Conservation (phyloP, 371 early-diverging fungal genomes). For the Mortierella sp. region DNA sequence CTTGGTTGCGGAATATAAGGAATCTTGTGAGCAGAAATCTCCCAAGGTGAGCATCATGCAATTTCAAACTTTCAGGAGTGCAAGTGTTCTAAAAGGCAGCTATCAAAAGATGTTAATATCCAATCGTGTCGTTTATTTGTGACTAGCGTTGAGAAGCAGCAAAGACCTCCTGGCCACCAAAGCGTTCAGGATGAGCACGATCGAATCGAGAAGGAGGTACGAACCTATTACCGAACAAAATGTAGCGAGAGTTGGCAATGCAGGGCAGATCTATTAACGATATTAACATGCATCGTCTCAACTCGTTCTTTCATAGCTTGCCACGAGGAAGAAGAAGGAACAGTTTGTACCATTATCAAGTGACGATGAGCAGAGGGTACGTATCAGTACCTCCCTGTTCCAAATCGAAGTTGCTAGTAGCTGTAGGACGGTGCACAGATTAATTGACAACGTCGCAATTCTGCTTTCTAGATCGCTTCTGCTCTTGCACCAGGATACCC, state of each 20-base stretch:
- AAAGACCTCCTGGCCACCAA: conserved; percentile 24
- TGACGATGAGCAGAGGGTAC: conserved; percentile 59
- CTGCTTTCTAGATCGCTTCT: conserved; percentile 45
- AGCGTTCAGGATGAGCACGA: conserved; percentile 36
- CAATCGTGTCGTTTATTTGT: background rate
- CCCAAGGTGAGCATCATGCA: conserved; percentile 27
- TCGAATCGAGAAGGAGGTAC: conserved; percentile 49
- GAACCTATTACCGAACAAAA: background rate
- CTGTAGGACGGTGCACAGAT: too few species aligned
- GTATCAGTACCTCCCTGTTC: background rate
- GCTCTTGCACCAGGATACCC: conserved; percentile 56
- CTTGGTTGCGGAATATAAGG: conserved; percentile 46
- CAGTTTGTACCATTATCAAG: conserved; percentile 53
- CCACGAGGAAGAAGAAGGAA: conserved; percentile 25
- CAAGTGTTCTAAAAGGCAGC: background rate
- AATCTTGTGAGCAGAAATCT: conserved; percentile 44
- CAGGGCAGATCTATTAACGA: background rate
- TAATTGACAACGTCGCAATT: background rate
- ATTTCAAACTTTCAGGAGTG: background rate
- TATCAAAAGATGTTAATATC: background rate
- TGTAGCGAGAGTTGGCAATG: background rate
- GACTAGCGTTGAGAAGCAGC: conserved; percentile 32
- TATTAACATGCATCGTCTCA: background rate
- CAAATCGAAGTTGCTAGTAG: background rate
- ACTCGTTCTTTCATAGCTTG: conserved; percentile 17